Evolutionary conservation across 208 protist genomes (phyloP), one percentile per base, ranked within the genome.

Genomic region (Leishmania aethiopica): DNA sequence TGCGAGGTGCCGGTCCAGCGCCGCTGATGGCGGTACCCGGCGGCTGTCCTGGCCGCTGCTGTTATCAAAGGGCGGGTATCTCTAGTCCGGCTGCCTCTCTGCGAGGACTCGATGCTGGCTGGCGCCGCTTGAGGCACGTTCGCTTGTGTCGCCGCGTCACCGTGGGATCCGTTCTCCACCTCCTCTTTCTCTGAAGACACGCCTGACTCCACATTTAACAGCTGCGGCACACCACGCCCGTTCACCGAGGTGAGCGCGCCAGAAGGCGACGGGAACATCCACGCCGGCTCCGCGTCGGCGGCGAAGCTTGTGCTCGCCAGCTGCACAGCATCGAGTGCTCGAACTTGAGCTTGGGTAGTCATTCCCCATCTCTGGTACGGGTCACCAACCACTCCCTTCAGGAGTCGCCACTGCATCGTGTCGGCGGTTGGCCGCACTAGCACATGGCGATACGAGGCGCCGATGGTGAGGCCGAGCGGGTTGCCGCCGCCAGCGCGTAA

Each of bases 361-460:
- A 77, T 69, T 7, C 88, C 86, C 90, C 90, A 93, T 45, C 90
- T 82, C 62, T 85, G 88, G 75, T 88, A 88, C 51, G 90, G 90
- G 42, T 93, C 90, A 25, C 86, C 86, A 10, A 88, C 55, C 5
- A 83, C 73, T 19, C 86, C 89, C 45, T 81, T 82, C 37, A 78
- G 42, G 0, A 88, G 79, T 53, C 77, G 75, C 83, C 88, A 87
- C 75, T 77, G 83, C 83, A 85, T 78, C n/a, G 51, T 74, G 53
- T 86, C 75, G 11, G 62, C 77, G 53, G 69, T 47, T 8, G 84
- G 79, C 74, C 74, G 80, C 47, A 80, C 77, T n/a, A 91, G 82
- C 51, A 82, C 88, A 40, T 83, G 66, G 70, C 90, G 88, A 81
- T 93, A 91, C 22, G 79, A 70, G 3, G 86, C 86, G 6, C 73